Percentiles rank a stretch among this genome's conserved stretches.
phyloP scores from a whole-genome alignment of 2,329 filamentous ascomycete species.

The Chaetothyriales sp. region DNA sequence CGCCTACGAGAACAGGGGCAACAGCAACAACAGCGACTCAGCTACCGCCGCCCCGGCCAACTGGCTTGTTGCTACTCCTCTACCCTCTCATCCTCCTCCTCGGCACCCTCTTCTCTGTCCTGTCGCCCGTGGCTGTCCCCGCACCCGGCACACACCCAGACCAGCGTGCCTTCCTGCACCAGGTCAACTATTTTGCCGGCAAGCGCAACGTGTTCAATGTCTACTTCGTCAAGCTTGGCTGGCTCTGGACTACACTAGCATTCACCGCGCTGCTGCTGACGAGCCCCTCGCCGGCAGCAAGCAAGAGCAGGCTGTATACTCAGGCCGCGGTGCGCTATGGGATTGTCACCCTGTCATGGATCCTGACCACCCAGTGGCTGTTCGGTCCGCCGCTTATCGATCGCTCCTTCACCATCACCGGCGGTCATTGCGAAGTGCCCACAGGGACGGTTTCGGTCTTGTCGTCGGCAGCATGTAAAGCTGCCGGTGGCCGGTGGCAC shows the following conservation, averaged over 20 bases:
- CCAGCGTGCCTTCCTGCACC: slow-evolving; percentile 19
- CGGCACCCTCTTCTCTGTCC: slow-evolving; percentile 62
- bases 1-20: not conserved
- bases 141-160: slow-evolving; percentile 25
- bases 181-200: slow-evolving; percentile 63
- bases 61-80: slow-evolving; percentile 36
- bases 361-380: slow-evolving; percentile 87
- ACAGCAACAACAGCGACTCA: not conserved
- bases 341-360: slow-evolving; percentile 63
- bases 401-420: slow-evolving; percentile 73
- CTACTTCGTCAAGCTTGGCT: slow-evolving; percentile 87
- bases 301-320: slow-evolving; percentile 18
- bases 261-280: slow-evolving; percentile 56
- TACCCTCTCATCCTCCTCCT: slow-evolving; percentile 69
- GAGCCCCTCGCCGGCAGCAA: slow-evolving; percentile 32
- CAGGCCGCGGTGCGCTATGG: slow-evolving; percentile 54
- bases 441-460: slow-evolving; percentile 46
- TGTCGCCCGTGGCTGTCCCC: slow-evolving; percentile 56
- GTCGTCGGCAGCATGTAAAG: slow-evolving; percentile 52
- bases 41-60: slow-evolving; percentile 5
- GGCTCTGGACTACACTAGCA: slow-evolving; percentile 73
- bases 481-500: slow-evolving; percentile 66
- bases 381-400: slow-evolving; percentile 87
- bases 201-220: slow-evolving; percentile 88
- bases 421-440: slow-evolving; percentile 57